phyloP scores from a whole-genome alignment of 2,329 filamentous ascomycete genomes.

The Plenodomus biglobosus region DNA sequence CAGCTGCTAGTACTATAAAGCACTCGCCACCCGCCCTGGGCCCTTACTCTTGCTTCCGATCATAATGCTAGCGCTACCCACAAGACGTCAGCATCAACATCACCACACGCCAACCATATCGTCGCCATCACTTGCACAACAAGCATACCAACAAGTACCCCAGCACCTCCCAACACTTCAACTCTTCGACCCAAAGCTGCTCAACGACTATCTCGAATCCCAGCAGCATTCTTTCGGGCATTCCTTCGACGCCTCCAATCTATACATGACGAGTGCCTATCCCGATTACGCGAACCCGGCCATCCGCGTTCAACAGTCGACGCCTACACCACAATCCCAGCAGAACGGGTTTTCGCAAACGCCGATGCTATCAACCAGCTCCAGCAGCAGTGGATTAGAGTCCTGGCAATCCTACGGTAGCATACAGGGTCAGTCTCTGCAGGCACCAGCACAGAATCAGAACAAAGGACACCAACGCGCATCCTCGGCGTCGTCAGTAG shows the following conservation, averaged over 20 bases:
- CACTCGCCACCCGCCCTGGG: slow-evolving; percentile 41
- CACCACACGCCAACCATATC: slow-evolving; percentile 27
- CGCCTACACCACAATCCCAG: slow-evolving; percentile 40
- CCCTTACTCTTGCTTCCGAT: slow-evolving; percentile 34
- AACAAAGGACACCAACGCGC: slow-evolving; percentile 42
- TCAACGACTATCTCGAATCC: slow-evolving; percentile 43
- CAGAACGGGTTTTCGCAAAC: slow-evolving; percentile 31
- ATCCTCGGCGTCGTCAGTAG: slow-evolving; percentile 45
- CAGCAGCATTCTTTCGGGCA: slow-evolving; percentile 35
- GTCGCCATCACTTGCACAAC: slow-evolving; percentile 35
- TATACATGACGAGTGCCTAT: slow-evolving; percentile 40
- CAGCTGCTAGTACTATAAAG: slow-evolving; percentile 42
- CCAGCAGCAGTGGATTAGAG: slow-evolving; percentile 28
- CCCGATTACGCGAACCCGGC: slow-evolving; percentile 40
- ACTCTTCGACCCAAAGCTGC: slow-evolving; percentile 37
- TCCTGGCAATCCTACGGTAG: slow-evolving; percentile 40
- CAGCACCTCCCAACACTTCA: slow-evolving; percentile 29
- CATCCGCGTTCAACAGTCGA: slow-evolving; percentile 47
- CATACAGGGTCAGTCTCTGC: slow-evolving; percentile 37
- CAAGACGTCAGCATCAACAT: slow-evolving; percentile 42
- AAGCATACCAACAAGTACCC: slow-evolving; percentile 32
- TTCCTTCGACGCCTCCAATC: slow-evolving; percentile 19
- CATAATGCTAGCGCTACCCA: slow-evolving; percentile 44
- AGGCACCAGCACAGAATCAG: slow-evolving; percentile 35
- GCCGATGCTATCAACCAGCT: slow-evolving; percentile 34